phyloP scores from a whole-genome alignment of 2,329 filamentous ascomycete species.

The Exophiala sp. region DNA sequence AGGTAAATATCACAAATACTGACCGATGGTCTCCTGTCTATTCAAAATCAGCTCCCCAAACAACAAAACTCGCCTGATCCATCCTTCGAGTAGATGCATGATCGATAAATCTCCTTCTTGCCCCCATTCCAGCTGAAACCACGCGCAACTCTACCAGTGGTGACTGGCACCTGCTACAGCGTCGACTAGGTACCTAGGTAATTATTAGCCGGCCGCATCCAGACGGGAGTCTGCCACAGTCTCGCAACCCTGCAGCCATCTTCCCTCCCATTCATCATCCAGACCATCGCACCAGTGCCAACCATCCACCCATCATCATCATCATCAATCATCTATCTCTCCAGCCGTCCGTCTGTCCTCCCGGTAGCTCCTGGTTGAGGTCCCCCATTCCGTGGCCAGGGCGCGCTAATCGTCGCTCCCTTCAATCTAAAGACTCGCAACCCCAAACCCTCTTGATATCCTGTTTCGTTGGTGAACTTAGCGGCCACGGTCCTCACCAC shows the following conservation, averaged over 20 bases:
- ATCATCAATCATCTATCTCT: not conserved
- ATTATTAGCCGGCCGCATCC: not conserved
- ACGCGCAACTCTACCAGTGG: not conserved
- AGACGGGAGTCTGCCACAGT: constrained; percentile 6
- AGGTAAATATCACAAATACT: too few relatives aligned
- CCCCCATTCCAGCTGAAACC: not conserved
- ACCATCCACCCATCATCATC: not conserved
- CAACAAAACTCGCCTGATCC: too few relatives aligned
- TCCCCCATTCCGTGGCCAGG: not conserved
- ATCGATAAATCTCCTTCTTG: not conserved
- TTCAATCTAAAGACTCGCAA: not conserved
- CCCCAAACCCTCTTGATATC: not conserved
- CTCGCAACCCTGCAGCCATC: constrained; percentile 4
- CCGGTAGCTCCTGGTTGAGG: not conserved
- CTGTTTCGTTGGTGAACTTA: not conserved
- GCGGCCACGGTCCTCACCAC: not conserved
- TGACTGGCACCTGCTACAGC: not conserved
- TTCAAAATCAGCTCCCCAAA: too few relatives aligned
- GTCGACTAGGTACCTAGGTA: too few relatives aligned
- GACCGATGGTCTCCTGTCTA: too few relatives aligned
- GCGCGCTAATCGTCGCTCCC: not conserved
- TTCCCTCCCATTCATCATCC: too few relatives aligned
- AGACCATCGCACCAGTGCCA: too few relatives aligned
- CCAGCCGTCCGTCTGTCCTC: not conserved
- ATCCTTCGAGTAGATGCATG: not conserved